These are phyloP conservation scores for Pilatotrama ljubarskyi DNA, from an alignment of 768 basidiomycete species.

Conservation along the genomic window DNA sequence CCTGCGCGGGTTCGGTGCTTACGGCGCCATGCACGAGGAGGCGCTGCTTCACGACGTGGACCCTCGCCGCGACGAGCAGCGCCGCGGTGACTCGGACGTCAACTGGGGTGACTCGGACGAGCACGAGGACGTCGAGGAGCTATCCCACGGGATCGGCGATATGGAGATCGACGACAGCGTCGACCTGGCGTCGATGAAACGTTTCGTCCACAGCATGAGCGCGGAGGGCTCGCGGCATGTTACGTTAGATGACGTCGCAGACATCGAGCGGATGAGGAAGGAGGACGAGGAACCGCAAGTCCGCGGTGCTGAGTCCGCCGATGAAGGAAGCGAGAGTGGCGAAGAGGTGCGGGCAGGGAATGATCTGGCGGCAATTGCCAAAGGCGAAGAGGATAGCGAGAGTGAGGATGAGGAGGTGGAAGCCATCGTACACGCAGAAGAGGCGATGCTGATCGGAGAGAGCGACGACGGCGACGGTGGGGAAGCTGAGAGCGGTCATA, in stretches of 20 bases:
- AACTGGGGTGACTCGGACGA: slow-evolving; percentile 54
- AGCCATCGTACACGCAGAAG: slow-evolving; percentile 26
- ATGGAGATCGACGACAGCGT: slow-evolving; percentile 65
- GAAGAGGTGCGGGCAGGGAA: not conserved
- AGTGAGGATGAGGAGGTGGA: slow-evolving; percentile 13
- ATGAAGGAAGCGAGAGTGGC: not conserved
- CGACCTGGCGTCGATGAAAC: slow-evolving; percentile 49
- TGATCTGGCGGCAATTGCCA: slow-evolving; percentile 8
- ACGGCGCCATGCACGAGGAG: slow-evolving; percentile 58
- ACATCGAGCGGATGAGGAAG: slow-evolving; percentile 45
- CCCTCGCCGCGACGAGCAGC: slow-evolving; percentile 48
- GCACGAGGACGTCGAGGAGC: slow-evolving; percentile 35
- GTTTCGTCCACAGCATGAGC: slow-evolving; percentile 54
- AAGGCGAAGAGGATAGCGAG: slow-evolving; percentile 25
- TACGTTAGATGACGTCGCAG: slow-evolving; percentile 70
- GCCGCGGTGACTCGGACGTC: slow-evolving; percentile 65
- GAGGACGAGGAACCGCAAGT: slow-evolving; percentile 36
- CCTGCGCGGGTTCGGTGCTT: slow-evolving; percentile 42
- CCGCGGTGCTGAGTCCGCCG: slow-evolving; percentile 9
- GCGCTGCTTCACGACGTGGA: slow-evolving; percentile 44
- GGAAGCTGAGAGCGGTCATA: not conserved
- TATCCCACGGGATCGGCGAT: slow-evolving; percentile 44
- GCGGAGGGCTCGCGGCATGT: slow-evolving; percentile 46
- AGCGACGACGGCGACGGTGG: slow-evolving; percentile 19
- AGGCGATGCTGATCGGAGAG: slow-evolving; percentile 16